phyloP scores from a whole-genome alignment of 768 basidiomycete species.

The Sporobolomyces phaffii region DNA sequence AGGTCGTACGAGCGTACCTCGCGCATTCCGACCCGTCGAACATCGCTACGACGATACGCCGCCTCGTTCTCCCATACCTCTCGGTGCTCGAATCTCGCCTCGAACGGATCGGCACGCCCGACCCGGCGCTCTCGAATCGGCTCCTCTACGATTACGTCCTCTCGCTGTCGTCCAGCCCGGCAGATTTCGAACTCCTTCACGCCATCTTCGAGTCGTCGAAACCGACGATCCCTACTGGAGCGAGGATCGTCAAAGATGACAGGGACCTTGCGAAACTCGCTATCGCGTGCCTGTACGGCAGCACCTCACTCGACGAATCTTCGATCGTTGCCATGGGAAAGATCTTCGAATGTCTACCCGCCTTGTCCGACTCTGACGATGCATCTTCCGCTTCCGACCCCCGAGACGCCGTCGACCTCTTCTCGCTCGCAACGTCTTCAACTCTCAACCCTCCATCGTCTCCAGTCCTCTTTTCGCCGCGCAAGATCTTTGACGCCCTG shows the following conservation, averaged over 20 bases:
- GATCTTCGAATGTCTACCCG: conserved; percentile 94
- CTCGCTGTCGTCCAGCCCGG: conserved; percentile 55
- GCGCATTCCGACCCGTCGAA: conserved; percentile 61
- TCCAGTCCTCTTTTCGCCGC: conserved; percentile 48
- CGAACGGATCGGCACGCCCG: conserved; percentile 65
- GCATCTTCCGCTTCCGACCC: neutral
- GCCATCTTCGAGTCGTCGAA: conserved; percentile 86
- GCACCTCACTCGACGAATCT: conserved; percentile 55
- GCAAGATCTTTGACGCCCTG: conserved; percentile 69
- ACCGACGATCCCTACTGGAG: conserved; percentile 65
- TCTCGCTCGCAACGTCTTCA: conserved; percentile 45
- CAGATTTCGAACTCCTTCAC: conserved; percentile 63
- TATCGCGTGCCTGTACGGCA: conserved; percentile 82
- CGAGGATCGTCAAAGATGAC: conserved; percentile 72
- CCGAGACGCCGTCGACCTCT: neutral
- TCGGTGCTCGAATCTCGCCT: conserved; percentile 82
- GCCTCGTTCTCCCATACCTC: conserved; percentile 83
- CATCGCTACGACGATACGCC: conserved; percentile 62
- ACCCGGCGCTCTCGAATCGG: conserved; percentile 53
- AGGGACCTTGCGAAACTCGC: conserved; percentile 79
- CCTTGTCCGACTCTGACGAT: conserved; percentile 58
- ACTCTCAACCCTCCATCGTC: no score
- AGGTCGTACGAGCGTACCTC: conserved; percentile 70
- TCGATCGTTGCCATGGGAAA: conserved; percentile 58
- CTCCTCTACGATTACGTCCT: conserved; percentile 38